Conservation (phyloP, 352 stramenopile genomes). For the Pythium pectinolyticum region DNA sequence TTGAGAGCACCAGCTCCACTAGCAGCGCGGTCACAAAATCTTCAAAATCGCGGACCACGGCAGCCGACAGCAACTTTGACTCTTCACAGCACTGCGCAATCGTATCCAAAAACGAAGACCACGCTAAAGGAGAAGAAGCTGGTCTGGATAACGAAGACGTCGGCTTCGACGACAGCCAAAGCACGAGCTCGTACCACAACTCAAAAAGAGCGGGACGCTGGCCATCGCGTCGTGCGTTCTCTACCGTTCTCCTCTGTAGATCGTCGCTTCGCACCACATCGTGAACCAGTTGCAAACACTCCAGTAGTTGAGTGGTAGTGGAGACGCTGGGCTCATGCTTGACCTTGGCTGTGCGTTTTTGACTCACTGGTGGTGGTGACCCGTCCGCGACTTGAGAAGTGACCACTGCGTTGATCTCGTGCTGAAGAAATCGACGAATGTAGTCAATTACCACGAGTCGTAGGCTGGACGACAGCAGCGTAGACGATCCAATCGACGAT, state of each 20-base stretch:
- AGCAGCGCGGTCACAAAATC: constrained; percentile 17
- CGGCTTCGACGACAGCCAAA: neutral
- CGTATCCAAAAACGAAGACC: constrained; percentile 20
- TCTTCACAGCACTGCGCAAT: constrained; percentile 22
- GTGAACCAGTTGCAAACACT: neutral
- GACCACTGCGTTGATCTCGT: neutral
- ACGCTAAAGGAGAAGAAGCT: neutral
- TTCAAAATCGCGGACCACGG: neutral
- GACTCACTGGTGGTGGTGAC: no score
- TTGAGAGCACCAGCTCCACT: constrained; percentile 8
- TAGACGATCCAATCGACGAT: neutral
- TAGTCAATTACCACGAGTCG: neutral
- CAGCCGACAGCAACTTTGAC: neutral
- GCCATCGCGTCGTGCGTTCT: no score
- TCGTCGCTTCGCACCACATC: neutral
- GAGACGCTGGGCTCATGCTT: neutral
- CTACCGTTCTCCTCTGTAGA: neutral
- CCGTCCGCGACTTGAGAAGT: no score
- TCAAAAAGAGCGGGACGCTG: neutral
- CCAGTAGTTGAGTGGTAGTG: neutral
- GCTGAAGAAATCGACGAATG: neutral
- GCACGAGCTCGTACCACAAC: constrained; percentile 15
- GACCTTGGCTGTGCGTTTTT: neutral
- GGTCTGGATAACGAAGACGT: neutral
- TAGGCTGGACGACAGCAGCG: neutral